These are phyloP conservation scores for Albatrellus sp. DNA, from an alignment of 1,284 basidiomycete genomes.

Conservation along the genomic window DNA sequence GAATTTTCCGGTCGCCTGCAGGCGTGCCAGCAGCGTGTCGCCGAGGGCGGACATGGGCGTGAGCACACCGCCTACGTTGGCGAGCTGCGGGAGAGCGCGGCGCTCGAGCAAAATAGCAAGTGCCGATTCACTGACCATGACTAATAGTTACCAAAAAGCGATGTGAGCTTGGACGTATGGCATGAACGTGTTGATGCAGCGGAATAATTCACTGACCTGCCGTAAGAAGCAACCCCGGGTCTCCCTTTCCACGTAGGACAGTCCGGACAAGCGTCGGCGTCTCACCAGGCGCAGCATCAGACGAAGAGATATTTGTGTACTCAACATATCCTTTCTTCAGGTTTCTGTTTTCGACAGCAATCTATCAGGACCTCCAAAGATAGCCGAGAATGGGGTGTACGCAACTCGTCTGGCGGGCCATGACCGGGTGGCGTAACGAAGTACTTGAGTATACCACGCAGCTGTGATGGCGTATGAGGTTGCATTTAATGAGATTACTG, in stretches of 20 bases:
- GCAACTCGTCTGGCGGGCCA: slow-evolving; percentile 50
- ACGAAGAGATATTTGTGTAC: slow-evolving; percentile 44
- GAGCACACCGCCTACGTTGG: slow-evolving; percentile 58
- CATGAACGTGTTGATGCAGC: background rate
- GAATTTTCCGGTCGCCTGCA: slow-evolving; percentile 22
- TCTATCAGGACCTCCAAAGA: background rate
- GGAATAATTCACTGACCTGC: slow-evolving; percentile 32
- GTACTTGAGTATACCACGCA: slow-evolving; percentile 39
- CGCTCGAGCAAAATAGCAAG: slow-evolving; percentile 49
- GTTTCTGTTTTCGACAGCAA: slow-evolving; percentile 21
- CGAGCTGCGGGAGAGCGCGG: slow-evolving; percentile 39
- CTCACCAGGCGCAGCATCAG: slow-evolving; percentile 25
- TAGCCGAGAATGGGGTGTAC: slow-evolving; percentile 12
- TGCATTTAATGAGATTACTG: background rate
- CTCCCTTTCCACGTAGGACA: slow-evolving; percentile 52
- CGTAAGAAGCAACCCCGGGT: slow-evolving; percentile 69
- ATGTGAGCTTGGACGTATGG: too few relatives aligned
- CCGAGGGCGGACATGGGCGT: slow-evolving; percentile 74
- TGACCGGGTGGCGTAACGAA: slow-evolving; percentile 42
- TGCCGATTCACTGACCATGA: slow-evolving; percentile 67
- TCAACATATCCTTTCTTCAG: slow-evolving; percentile 45
- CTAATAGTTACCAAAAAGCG: slow-evolving; percentile 22
- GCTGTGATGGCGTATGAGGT: slow-evolving; percentile 20
- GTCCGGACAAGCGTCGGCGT: slow-evolving; percentile 47
- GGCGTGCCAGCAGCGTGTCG: slow-evolving; percentile 51